Base-by-base conservation (phyloP, 129 eudicot genomes). In the Glebionis coronaria region DNA sequence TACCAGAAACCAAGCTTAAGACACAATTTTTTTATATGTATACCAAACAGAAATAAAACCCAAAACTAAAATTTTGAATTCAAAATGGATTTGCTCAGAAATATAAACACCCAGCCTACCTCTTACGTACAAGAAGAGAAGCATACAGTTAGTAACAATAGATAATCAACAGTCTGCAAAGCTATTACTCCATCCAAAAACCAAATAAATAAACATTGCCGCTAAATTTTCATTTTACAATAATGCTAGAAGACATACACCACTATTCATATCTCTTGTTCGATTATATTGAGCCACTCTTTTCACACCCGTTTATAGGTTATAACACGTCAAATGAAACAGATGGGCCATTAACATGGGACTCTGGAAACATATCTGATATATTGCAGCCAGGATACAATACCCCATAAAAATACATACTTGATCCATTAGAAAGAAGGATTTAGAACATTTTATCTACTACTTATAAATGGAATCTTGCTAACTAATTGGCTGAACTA, bases 401-500 rank as follows among this genome's bases (percentile, higher is more conserved):
- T 40, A 62, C 23, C 79, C 61, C 73, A 67, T 68, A 70, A 66
- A 72, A 72, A 75, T 75, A 75, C 74, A 67, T 59, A 75, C 57
- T 46, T 19, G 57, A 65, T 65, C 66, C 78, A 73, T 67, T 67
- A 58, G 28, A 68, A 49, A 55, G 62, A 54, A 29, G 54, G 49
- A 61, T 45, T 61, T 63, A 69, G 21, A 62, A 63, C 74, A 68
- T 68, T 75, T 69, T 80, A 70, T 65, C 57, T 75, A 70, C 72
- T 42, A 70, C 72, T 42, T 61, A 75, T 80, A 59, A 60, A 73
- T 38, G 72, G 71, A 75, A 71, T 56, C 61, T 67, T 45, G 72
- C 75, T 74, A 73, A 58, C 84, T 76, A 83, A 72, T 71, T 67
- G 57, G 78, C 64, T 63, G 79, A 71, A 65, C 82, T 80, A 66